Evolutionary conservation across 164 flowering plant species (phyloP), one percentile per base, ranked within the genome.

Genomic region (Aristolochia californica): DNA sequence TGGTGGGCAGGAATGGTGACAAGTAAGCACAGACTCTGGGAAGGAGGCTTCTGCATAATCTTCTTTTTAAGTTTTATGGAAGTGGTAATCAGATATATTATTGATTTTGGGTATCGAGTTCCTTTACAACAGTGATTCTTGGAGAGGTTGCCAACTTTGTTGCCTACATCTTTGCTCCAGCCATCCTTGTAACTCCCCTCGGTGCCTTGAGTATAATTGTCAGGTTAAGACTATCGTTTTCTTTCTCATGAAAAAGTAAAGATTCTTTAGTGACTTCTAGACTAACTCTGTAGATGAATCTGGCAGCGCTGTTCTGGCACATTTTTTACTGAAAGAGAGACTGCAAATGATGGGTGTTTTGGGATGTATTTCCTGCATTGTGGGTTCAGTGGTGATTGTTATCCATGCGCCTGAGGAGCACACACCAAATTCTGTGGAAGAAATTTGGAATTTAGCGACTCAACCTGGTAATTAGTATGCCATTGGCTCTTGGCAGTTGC

Each of bases 1-100:
- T 91, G 98, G 96, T 91, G 98, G 98, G 81, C 80, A 13, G 98
- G 98, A 66, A 85, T 87, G 96, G 63, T 83, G 34, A 81, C 81
- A 62, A 91, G 96, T 91, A 77, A 72, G 86, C 18, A 28, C 40
- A 2, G 11, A 48, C 34, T 28, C 52, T 13, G n/a, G 5, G 25
- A 45, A 10, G 2, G 23, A 23, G 1, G 11, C 43, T 30, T 54
- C 21, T 27, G 20, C 50, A 17, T 47, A 14, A 8, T 34, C 10
- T 34, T 34, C 40, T 3, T 34, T 34, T 34, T 34, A 3, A 0
- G 40, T 34, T 34, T 34, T 34, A 34, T 34, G 40, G 10, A 34
- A 34, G 40, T 34, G 40, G 40, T 34, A 34, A 34, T 34, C 40
- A 34, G 40, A 34, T 34, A 9, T 34, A 2, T 34, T 34, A 34